Evolutionary conservation across 495 filamentous ascomycete genomes (phyloP), one percentile per base, ranked within the genome.

Genomic region (Lichenothelia convexa): DNA sequence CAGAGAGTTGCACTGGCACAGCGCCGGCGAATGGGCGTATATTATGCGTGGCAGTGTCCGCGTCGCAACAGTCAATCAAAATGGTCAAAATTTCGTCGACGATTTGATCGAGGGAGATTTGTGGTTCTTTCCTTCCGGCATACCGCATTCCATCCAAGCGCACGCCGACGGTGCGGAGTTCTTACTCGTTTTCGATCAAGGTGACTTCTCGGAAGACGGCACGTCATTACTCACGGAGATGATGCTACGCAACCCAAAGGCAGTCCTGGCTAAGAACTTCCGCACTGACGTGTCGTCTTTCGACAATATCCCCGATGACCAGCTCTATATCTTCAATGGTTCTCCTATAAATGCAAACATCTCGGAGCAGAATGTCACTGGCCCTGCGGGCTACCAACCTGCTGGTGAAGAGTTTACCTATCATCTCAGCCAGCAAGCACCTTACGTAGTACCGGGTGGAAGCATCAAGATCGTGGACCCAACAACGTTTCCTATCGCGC

Each of bases 101-200:
- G 75, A 78, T 46, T 56, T 79, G n/a, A 59, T 68, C 39, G 68
- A 68, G 38, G 76, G 76, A 11, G 75, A 81, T 48, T 55, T 80
- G 2, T 81, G 75, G 76, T 81, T 79, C 46, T 81, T 78, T 54
- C 75, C 75, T n/a, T 63, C 67, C 18, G 76, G 76, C 8, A 65
- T 76, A 27, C 75, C 75, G 2, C 75, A 81, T 53, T 75, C 69
- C 0, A 62, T 81, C 4, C 76, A 81, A 39, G 76, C 73, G 3
- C 55, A 65, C 38, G 56, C 63, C 5, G 73, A 78, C 42, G 76
- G 75, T 18, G 77, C 71, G 17, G 76, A 80, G 48, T 81, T 79
- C 45, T 60, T 81, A 7, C 59, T 80, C 29, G 65, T 80, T 36
- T 79, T 81, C 43, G 76, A 81, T 40, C 63, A 74, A 46, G 75